Evolutionary conservation across 176 grass and related monocot species (phyloP).

Genomic region (Cenchrus fungigraminus): DNA sequence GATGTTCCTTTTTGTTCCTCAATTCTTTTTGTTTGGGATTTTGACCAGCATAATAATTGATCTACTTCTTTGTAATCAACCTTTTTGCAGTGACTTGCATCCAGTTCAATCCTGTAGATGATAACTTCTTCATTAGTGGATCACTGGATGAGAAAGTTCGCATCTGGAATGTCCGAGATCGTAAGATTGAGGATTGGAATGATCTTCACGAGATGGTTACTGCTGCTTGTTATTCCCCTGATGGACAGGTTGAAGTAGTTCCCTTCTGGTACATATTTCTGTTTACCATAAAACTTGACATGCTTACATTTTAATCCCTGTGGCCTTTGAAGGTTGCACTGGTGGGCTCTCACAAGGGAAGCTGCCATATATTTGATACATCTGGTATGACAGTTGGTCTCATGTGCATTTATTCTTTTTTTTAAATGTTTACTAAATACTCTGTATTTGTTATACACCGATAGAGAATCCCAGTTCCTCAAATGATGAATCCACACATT

Average conservation of each 20-base stretch:
- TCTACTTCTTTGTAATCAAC: constrained; percentile 29
- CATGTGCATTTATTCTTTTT: background rate
- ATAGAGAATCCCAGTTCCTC: constrained; percentile 1
- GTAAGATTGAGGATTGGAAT: constrained; percentile 97
- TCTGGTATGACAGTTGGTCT: constrained; percentile 60
- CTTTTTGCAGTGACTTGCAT: constrained; percentile 92
- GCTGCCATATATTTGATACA: constrained; percentile 95
- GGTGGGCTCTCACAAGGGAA: constrained; percentile 92
- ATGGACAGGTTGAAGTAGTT: constrained; percentile 69
- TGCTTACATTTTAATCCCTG: constrained; percentile 40
- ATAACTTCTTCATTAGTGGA: constrained; percentile 96
- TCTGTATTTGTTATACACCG: background rate
- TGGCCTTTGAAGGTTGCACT: constrained; percentile 82
- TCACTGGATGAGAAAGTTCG: constrained; percentile 98
- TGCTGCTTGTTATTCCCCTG: constrained; percentile 87
- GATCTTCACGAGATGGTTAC: constrained; percentile 99
- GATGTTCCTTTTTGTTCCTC: background rate
- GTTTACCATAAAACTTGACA: constrained; percentile 28
- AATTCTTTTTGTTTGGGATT: constrained; percentile 23
- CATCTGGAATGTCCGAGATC: constrained; percentile 91
- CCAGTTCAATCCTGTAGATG: constrained; percentile 98
- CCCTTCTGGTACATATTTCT: constrained; percentile 25
- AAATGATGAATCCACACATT: constrained; percentile 26
- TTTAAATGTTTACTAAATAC: background rate
- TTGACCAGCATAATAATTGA: constrained; percentile 25